phyloP scores from a whole-genome alignment of 371 early-diverging fungal genomes.

The Globomyces sp. region DNA sequence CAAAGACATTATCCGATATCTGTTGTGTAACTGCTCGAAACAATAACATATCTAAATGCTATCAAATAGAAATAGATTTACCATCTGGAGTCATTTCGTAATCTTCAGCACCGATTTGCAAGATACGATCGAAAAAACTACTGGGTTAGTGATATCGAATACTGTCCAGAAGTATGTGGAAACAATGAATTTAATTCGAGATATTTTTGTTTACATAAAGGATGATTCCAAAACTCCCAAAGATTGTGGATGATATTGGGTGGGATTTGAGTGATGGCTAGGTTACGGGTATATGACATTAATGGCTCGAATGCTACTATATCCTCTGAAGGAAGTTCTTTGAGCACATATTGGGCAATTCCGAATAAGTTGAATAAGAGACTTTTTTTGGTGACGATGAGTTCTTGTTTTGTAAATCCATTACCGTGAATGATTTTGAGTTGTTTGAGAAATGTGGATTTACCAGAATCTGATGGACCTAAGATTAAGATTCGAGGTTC shows the following conservation, averaged over 20 bases:
- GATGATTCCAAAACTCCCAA: not conserved
- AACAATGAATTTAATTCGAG: conserved; percentile 41
- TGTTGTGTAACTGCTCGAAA: conserved; percentile 9
- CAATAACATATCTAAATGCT: conserved; percentile 1
- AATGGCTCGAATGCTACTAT: too few relatives aligned
- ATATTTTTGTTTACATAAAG: conserved; percentile 65
- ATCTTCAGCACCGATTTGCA: not conserved
- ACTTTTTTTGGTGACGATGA: conserved; percentile 25
- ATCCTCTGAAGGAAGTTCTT: conserved; percentile 10
- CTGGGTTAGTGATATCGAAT: not conserved
- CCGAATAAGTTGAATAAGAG: conserved; percentile 23
- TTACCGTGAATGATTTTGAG: conserved; percentile 35
- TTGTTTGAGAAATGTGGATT: conserved; percentile 39
- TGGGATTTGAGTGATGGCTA: conserved; percentile 22
- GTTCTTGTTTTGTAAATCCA: conserved; percentile 30
- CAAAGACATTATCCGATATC: conserved; percentile 15
- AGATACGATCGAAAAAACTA: not conserved
- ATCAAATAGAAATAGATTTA: too few relatives aligned
- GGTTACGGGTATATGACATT: too few relatives aligned
- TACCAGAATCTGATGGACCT: conserved; percentile 38
- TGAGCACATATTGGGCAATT: not conserved
- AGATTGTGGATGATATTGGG: not conserved
- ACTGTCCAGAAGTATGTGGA: not conserved
- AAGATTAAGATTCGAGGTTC: conserved; percentile 35
- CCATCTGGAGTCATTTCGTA: not conserved